Evolutionary conservation across 495 filamentous ascomycete genomes (phyloP).

Genomic region (Elaphomyces granulatus): DNA sequence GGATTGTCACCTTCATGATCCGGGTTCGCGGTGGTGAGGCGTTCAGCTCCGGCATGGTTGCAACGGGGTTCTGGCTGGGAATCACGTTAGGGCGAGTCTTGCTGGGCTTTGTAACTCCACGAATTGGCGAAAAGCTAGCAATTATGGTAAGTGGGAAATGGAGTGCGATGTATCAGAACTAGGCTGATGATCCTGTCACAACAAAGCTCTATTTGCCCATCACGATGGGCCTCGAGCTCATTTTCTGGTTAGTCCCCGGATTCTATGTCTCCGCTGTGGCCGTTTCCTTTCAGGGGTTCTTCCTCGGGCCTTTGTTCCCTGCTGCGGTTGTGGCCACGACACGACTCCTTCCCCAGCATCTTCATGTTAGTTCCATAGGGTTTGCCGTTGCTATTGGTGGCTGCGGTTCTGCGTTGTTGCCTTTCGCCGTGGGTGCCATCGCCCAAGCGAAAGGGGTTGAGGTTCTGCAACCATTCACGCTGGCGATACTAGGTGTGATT

Average conservation of each 20-base stretch:
- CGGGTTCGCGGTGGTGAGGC: conserved; percentile 37
- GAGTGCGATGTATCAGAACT: too few relatives aligned
- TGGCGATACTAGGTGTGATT: conserved; percentile 49
- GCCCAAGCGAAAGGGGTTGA: conserved; percentile 66
- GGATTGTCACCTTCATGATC: conserved; percentile 55
- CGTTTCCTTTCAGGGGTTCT: conserved; percentile 56
- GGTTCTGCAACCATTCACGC: conserved; percentile 62
- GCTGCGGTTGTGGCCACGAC: conserved; percentile 66
- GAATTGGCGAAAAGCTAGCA: conserved; percentile 44
- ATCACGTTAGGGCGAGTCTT: conserved; percentile 45
- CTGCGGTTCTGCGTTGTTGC: conserved; percentile 63
- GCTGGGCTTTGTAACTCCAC: conserved; percentile 48
- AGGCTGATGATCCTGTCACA: not conserved
- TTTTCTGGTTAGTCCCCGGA: conserved; percentile 57
- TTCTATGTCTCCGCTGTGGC: conserved; percentile 59
- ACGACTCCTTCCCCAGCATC: conserved; percentile 60
- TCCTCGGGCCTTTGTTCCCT: conserved; percentile 53
- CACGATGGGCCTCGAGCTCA: conserved; percentile 39
- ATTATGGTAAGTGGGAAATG: conserved; percentile 33
- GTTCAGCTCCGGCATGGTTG: conserved; percentile 47
- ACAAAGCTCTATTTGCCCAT: conserved; percentile 36
- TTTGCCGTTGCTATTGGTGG: conserved; percentile 75
- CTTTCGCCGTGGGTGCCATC: conserved; percentile 74
- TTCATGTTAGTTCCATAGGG: conserved; percentile 71
- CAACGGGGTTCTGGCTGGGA: conserved; percentile 54